Base-by-base conservation (phyloP, 306 rosid genomes). In the Rubus idaeus region DNA sequence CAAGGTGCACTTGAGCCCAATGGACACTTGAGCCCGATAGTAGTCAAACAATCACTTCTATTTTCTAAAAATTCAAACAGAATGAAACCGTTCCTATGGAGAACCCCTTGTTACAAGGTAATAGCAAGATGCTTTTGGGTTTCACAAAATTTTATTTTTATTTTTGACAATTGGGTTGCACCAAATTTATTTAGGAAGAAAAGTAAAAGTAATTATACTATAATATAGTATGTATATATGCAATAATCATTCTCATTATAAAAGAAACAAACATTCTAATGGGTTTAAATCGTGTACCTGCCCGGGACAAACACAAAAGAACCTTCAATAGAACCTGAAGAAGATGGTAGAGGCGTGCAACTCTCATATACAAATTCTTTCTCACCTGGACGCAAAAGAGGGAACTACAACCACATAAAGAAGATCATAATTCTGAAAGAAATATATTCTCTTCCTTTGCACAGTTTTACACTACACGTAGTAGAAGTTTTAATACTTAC, bases 291-390 rank as follows among this genome's bases (percentile, higher is more conserved):
- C n/a, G 10, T 52, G 78, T 90, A 94, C 98, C 97, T 91, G 73
- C 98, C 97, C n/a, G 96, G 97, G 53, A 94, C 85, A 86, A 94
- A 94, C n/a, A 89, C 83, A 78, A 94, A 92, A 68, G 87, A 92
- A 49, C 98, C 98, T 88, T 92, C 97, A 58, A 92, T 10, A 16
- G 97, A 90, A 78, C 98, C 98, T 3, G 84, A 46, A 30, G 92
- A 52, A 41, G 88, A 81, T 23, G 87, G 82, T 65, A 92, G 75
- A 74, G 70, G 53, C 0, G 93, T 61, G 78, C 87, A 85, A 81
- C 98, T 94, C 87, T 94, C 91, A 45, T 94, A 94, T 77, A 87
- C 88, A 78, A 89, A 94, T 83, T 94, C 98, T 71, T 82, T 37
- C 6, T 62, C 87, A 39, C 86, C 97, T 7, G 97, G 90, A 58